phyloP scores from a whole-genome alignment of 495 filamentous ascomycete genomes.

The Daldinia childiae region DNA sequence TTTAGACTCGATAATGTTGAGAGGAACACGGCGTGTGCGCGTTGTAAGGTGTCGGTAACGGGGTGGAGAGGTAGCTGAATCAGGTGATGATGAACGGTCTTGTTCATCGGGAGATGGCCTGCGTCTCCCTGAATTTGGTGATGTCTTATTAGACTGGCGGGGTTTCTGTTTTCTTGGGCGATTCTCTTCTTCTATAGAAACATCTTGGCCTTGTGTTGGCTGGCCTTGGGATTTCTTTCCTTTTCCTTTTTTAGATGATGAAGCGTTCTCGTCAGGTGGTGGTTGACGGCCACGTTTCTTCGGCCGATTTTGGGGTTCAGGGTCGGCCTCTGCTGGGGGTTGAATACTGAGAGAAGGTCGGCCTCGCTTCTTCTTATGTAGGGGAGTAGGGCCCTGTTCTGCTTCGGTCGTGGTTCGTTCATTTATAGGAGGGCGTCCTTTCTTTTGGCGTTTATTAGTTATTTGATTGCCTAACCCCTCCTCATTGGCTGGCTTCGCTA shows the following conservation, averaged over 20 bases:
- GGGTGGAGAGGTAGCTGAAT: conserved; percentile 29
- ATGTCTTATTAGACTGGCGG: conserved; percentile 14
- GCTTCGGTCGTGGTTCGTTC: conserved; percentile 10
- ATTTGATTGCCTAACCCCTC: conserved; percentile 8
- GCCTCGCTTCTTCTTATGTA: conserved; percentile 35
- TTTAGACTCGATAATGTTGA: conserved; percentile 55
- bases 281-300: conserved; percentile 37
- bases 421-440: conserved; percentile 11
- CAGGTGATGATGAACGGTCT: conserved; percentile 38
- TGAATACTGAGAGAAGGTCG: conserved; percentile 37
- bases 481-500: conserved; percentile 6
- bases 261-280: conserved; percentile 9
- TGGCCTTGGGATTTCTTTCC: conserved; percentile 11
- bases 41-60: conserved; percentile 53
- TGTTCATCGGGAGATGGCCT: conserved; percentile 28
- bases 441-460: conserved; percentile 21
- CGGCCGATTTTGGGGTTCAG: conserved; percentile 11
- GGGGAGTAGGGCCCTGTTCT: conserved; percentile 16
- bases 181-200: conserved; percentile 17
- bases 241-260: conserved; percentile 19
- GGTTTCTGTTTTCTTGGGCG: conserved; percentile 9
- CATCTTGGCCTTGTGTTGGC: conserved; percentile 19
- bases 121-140: conserved; percentile 9
- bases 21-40: conserved; percentile 53
- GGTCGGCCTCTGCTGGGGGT: conserved; percentile 17